Percentiles rank a stretch among this genome's conserved stretches.
Evolutionary conservation across 1,284 basidiomycete genomes (phyloP).

Genomic region (Cryptococcus floricola): DNA sequence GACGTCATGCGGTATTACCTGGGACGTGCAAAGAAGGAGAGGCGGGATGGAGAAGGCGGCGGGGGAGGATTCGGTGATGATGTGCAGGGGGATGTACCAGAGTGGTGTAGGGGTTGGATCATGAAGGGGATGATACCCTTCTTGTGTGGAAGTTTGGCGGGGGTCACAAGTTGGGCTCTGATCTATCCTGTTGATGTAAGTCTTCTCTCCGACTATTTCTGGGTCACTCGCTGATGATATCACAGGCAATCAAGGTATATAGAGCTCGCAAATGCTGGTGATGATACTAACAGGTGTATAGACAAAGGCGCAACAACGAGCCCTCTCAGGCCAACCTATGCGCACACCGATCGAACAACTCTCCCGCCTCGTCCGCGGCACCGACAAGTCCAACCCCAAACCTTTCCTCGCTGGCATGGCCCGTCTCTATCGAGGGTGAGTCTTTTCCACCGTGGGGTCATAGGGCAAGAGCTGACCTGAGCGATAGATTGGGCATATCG

Average conservation of each 20-base stretch:
- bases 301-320: slow-evolving; percentile 49
- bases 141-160: slow-evolving; percentile 46
- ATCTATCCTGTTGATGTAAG: slow-evolving; percentile 50
- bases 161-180: slow-evolving; percentile 48
- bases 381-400: slow-evolving; percentile 42
- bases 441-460: neutral
- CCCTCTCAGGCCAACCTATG: slow-evolving; percentile 37
- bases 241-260: slow-evolving; percentile 43
- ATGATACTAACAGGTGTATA: slow-evolving; percentile 5
- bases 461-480: neutral
- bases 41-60: neutral
- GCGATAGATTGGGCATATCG: slow-evolving; percentile 42
- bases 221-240: neutral
- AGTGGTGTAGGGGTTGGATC: slow-evolving; percentile 43
- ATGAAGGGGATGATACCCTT: slow-evolving; percentile 44
- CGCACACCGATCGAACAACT: slow-evolving; percentile 42
- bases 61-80: slow-evolving; percentile 15
- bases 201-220: neutral
- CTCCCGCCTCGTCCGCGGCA: slow-evolving; percentile 42
- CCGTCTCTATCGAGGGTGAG: slow-evolving; percentile 45
- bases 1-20: slow-evolving; percentile 47
- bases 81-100: slow-evolving; percentile 41
- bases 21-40: slow-evolving; percentile 24
- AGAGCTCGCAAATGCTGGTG: neutral
- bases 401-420: slow-evolving; percentile 41